Percentiles rank a stretch among this genome's conserved stretches.
These are phyloP conservation scores for Oryza punctata DNA, from an alignment of 176 grass and related monocot genomes.

Conservation along the genomic window DNA sequence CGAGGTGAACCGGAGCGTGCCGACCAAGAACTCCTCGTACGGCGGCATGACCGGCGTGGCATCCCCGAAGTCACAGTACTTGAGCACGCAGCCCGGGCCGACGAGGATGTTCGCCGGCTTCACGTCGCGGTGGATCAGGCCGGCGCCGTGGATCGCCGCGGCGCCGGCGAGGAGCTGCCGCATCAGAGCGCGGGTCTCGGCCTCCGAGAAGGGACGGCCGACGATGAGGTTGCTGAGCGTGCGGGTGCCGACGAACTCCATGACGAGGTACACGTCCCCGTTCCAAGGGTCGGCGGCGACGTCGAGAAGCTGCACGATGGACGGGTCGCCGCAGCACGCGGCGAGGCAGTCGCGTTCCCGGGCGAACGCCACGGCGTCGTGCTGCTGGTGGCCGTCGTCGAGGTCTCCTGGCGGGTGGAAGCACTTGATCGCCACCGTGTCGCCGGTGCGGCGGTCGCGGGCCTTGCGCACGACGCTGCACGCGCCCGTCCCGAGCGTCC, in stretches of 20 bases:
- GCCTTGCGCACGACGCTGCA: slow-evolving; percentile 41
- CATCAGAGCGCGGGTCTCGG: not conserved
- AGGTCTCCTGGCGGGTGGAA: not conserved
- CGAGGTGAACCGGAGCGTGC: not conserved
- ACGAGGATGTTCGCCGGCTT: not conserved
- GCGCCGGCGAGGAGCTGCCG: not conserved
- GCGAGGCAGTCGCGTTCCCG: not conserved
- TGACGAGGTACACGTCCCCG: not conserved
- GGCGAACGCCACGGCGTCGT: not conserved
- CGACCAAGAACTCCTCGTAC: not conserved
- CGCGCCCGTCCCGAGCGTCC: slow-evolving; percentile 38
- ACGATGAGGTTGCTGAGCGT: not conserved
- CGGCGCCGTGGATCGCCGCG: not conserved
- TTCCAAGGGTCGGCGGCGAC: not conserved
- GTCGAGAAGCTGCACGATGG: not conserved
- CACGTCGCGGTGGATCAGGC: not conserved
- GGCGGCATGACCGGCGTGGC: not conserved
- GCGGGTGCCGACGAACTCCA: not conserved
- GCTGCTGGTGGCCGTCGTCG: not conserved
- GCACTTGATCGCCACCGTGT: slow-evolving; percentile 25
- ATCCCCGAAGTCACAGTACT: not conserved
- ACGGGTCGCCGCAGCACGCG: not conserved
- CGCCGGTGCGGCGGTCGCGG: slow-evolving; percentile 28
- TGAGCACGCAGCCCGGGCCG: not conserved
- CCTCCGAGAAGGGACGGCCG: not conserved